Base-by-base conservation (phyloP, 176 grass and related monocot genomes). In the Puccinellia tenuiflora region DNA sequence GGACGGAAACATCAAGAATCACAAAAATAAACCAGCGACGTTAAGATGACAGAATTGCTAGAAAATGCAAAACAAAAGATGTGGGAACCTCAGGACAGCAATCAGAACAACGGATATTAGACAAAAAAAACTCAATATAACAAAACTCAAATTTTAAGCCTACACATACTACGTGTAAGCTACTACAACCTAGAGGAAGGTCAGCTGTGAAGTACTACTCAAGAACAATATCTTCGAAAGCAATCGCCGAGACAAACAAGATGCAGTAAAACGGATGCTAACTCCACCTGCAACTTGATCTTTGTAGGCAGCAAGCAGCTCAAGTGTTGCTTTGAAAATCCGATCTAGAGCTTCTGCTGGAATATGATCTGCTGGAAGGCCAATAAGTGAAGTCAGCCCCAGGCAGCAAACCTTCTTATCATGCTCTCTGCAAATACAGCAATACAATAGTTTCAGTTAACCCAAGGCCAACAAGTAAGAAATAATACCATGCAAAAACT, bases 371-470 rank as follows among this genome's bases (percentile, higher is more conserved):
- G 78, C 92, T 67, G 95, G 92, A 77, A 97, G 95, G 78, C 84
- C 55, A 83, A 97, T 81, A 85, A 97, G 95, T 60, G 95, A 97
- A 75, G 92, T 94, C 63, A 97, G 89, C 63, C 95, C 95, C 82
- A 97, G 87, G 66, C 92, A 92, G 59, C 95, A 97, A 77, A 97
- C 92, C 73, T 97, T 97, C 78, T 97, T 97, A 85, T 92, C 86
- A 85, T 97, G 88, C 81, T 92, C 88, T 77, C 94, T 97, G 84
- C 61, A 85, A 81, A 87, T 64, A 86, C 88, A 81, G 35, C 34
- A 90, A 89, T 33, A 50, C 34, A 77, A 67, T 22, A 84, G 61
- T 77, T 9, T 55, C 30, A 15, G 34, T 65, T 76, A 16, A 85
- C 39, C 14, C 4, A 84, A 89, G 50, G 20, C 70, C 17, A 78